Evolutionary conservation across 108 stramenopile genomes (phyloP), one percentile per base, ranked within the genome.

Genomic region (Asterionellopsis glacialis): DNA sequence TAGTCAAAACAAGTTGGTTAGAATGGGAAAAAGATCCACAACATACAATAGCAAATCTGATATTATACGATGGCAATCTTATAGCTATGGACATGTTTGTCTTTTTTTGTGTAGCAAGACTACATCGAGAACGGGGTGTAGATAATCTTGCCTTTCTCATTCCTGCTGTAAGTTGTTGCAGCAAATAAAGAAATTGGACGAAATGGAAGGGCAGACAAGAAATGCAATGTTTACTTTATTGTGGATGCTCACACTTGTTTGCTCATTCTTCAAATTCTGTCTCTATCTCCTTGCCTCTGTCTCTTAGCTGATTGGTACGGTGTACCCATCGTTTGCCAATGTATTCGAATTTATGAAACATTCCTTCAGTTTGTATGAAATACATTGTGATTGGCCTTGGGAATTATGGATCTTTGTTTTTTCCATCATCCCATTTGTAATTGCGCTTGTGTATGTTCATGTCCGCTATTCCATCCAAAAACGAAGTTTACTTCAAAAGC

Each of bases 301-400:
- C 58, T 27, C 58, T 83, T 44, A 26, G 54, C 22, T 69, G 2
- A 28, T 76, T 0, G 61, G 73, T 19, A 65, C 69, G 52, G 25
- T 90, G 2, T 90, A 77, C 59, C 75, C 80, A 41, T 74, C 70
- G n/a, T 49, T 54, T 22, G 55, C 64, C 22, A 67, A 68, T 9
- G 58, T 55, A 22, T 65, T 84, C 40, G 27, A 54, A 16, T 84
- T 79, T 61, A 51, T 88, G 55, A 59, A 76, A 58, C 83, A 88
- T 62, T 77, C 81, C 42, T n/a, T 73, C 10, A 82, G 81, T 24
- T 54, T 84, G 54, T 88, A 84, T 54, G 76, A 80, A 16, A 76
- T 88, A 54, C 70, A 79, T 64, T 88, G 87, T 55, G 50, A 42
- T 26, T 88, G 87, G 87, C 75, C 83, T 14, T 63, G 76, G 67